Base-by-base conservation (phyloP, 2,329 filamentous ascomycete species). In the Colletotrichum sp. region DNA sequence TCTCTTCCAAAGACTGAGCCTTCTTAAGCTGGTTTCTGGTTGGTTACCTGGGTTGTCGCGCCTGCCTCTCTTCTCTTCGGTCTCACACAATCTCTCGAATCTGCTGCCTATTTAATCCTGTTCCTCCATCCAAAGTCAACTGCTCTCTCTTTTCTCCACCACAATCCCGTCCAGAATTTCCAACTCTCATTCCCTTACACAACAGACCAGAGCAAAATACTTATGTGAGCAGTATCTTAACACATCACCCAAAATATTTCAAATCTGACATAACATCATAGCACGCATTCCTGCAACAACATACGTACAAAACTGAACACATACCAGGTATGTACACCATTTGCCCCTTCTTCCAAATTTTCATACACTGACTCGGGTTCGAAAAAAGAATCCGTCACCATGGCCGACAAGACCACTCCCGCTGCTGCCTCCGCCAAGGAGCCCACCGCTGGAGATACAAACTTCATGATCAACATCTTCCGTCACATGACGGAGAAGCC, bases 381-480 rank as follows among this genome's bases (percentile, higher is more conserved):
- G 43, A 52, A 52, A 52, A 52, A 13, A 52, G n/a, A 8, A 13
- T 5, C 6, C n/a, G 3, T 13, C n/a, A 52, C 60, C 28, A 85
- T 85, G 84, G 66, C 82, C 18, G 81, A 83, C 1, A 52, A 52
- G 3, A 4, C 43, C n/a, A 4, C 43, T 12, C 67, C 79, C 15
- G 70, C 66, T 4, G 48, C 61, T 15, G 76, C 78, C 26, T 76
- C 71, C 70, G 82, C 82, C 77, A 82, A 83, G 70, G 83, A 84
- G 64, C 87, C 86, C 1, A 87, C 82, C 7, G 77, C 83, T 2
- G 78, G 82, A 6, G 87, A 89, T 76, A 84, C 85, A 10, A 84
- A 84, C 79, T 85, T 88, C 58, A 88, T 88, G 79, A 84, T 84
- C 73, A 83, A 84, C 70, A 85, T 89, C 56, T 81, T 89, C 73